A percentile compares a stretch with the other conserved stretches of the same genome.
Evolutionary conservation across 495 filamentous ascomycete species (phyloP).

Genomic region (Achaetomiella virescens): DNA sequence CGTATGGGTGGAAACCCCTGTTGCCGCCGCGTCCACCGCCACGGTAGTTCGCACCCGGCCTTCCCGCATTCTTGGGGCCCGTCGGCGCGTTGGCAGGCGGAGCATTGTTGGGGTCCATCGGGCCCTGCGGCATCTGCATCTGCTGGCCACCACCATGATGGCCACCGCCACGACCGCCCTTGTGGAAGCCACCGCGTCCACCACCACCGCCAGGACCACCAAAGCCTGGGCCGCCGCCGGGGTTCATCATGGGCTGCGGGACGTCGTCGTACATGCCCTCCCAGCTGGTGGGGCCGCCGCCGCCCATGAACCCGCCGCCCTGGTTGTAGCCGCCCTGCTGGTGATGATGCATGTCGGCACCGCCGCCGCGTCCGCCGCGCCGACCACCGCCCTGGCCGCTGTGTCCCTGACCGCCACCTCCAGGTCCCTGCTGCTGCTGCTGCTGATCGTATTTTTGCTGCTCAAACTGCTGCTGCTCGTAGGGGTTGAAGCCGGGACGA

Average conservation of each 20-base stretch:
- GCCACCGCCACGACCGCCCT: constrained; percentile 22
- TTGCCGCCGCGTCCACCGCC: constrained; percentile 79
- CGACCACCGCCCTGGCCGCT: constrained; percentile 24
- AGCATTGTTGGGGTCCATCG: constrained; percentile 45
- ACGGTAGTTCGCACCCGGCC: constrained; percentile 89
- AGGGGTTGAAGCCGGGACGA: constrained; percentile 24
- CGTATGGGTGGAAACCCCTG: constrained; percentile 79
- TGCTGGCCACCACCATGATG: constrained; percentile 21
- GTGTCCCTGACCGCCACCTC: neutral
- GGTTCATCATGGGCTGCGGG: constrained; percentile 71
- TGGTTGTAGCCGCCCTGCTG: constrained; percentile 20
- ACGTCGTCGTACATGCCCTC: constrained; percentile 99
- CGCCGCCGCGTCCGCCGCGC: constrained; percentile 30
- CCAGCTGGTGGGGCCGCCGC: constrained; percentile 67
- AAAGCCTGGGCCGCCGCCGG: constrained; percentile 49
- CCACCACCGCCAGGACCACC: constrained; percentile 48
- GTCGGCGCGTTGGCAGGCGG: constrained; percentile 93
- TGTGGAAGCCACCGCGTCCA: constrained; percentile 45
- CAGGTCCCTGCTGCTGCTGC: constrained; percentile 20
- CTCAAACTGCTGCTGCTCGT: constrained; percentile 67
- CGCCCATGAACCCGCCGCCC: constrained; percentile 36
- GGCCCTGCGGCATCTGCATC: constrained; percentile 24
- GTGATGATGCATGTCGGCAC: constrained; percentile 29
- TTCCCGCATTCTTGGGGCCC: constrained; percentile 91
- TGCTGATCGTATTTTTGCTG: constrained; percentile 83